Evolutionary conservation across 1,139 yeast species (phyloP), one percentile per base, ranked within the genome.

Genomic region (Kazachstania sp.): DNA sequence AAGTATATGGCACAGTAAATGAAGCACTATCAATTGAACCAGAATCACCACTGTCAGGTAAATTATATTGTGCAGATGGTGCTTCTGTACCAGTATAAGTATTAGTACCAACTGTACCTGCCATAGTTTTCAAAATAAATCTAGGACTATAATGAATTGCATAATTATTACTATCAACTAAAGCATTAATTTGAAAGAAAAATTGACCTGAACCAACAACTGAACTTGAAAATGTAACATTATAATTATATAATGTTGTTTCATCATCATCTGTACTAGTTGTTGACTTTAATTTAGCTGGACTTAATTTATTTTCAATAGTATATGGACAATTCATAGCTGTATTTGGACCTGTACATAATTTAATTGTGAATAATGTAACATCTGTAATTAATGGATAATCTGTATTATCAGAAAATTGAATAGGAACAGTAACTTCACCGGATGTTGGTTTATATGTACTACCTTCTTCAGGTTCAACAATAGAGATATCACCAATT

Each of bases 141-240:
- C 95, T 72, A 35, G 75, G 72, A 1, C 94, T 66, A 65, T 88
- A 88, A 59, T 82, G 86, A 55, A 78, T 81, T n/a, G 90, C 72
- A 56, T 66, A 66, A 15, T 81, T 83, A 9, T 58, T 51, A 32
- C 40, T 46, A 19, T 56, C 50, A 3, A 76, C 65, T 11, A 51
- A 47, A 0, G 79, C 72, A 54, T 72, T 78, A 37, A 88, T 63
- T 67, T 88, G 96, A 55, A 88, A 67, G 63, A 69, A 87, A 64
- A 75, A 88, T 50, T 68, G 69, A 26, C 97, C 97, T 60, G 74
- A 68, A 4, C 78, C 77, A 35, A 78, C 83, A 13, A 59, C 59
- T 16, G 70, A 51, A 1, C 76, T 65, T 6, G 70, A 69, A 45
- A 83, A 63, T 1, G 61, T 45, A 3, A 79, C 76, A 0, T 71